These are phyloP conservation scores for Exophiala xenobiotica DNA, from an alignment of 2,329 filamentous ascomycete species.

Conservation along the genomic window DNA sequence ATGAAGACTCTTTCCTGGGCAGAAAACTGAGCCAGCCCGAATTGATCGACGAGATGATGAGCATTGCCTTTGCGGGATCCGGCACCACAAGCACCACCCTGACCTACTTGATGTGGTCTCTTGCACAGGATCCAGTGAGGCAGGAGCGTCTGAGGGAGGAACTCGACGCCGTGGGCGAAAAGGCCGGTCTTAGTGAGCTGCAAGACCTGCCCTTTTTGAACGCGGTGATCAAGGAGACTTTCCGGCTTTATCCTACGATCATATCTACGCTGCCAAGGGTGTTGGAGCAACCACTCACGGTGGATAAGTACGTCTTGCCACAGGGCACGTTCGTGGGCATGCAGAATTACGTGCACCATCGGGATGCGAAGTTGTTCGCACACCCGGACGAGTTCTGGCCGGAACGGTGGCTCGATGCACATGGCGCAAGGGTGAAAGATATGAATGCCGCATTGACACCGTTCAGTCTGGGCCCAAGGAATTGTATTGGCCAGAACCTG, in stretches of 20 bases:
- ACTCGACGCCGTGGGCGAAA: neutral
- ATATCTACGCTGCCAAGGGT: slow-evolving; percentile 25
- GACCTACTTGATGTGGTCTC: slow-evolving; percentile 10
- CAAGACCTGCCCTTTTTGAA: slow-evolving; percentile 24
- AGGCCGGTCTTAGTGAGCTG: neutral
- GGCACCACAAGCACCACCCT: slow-evolving; percentile 17
- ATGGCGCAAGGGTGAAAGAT: neutral
- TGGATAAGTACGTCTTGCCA: slow-evolving; percentile 27
- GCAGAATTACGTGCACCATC: slow-evolving; percentile 25
- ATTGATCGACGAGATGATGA: slow-evolving; percentile 12
- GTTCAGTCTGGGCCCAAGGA: slow-evolving; percentile 34
- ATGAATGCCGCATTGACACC: slow-evolving; percentile 14
- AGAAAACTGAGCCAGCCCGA: slow-evolving; percentile 8
- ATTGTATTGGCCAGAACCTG: slow-evolving; percentile 32
- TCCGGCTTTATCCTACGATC: slow-evolving; percentile 31
- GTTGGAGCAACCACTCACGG: slow-evolving; percentile 14
- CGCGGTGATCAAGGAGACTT: slow-evolving; percentile 28
- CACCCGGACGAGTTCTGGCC: slow-evolving; percentile 26
- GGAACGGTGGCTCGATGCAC: slow-evolving; percentile 28
- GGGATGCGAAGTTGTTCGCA: slow-evolving; percentile 23
- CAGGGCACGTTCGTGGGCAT: slow-evolving; percentile 24
- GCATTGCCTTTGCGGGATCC: slow-evolving; percentile 10
- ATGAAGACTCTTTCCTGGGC: slow-evolving; percentile 6
- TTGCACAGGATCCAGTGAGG: neutral
- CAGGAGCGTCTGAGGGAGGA: slow-evolving; percentile 13